Percentiles rank a stretch among this genome's conserved stretches.
Conservation (phyloP, 73 alveolate species). For the Tetrahymena elliotti region DNA sequence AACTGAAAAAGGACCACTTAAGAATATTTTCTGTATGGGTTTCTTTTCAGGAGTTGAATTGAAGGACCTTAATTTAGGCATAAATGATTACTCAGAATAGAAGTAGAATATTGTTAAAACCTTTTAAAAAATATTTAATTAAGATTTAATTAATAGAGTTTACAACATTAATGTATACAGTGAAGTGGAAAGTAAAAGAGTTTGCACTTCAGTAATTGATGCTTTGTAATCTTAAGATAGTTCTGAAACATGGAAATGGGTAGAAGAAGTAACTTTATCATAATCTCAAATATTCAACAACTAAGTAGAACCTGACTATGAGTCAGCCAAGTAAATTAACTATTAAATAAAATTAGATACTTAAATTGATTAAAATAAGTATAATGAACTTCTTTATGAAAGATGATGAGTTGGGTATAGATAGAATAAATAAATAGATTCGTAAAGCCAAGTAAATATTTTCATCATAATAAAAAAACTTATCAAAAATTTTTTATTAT, state of each 20-base stretch:
- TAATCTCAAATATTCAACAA: not conserved
- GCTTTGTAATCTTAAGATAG: not conserved
- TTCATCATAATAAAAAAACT: not conserved
- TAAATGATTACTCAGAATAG: not conserved
- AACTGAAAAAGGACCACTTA: not conserved
- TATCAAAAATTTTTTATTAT: not conserved
- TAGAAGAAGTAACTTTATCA: not conserved
- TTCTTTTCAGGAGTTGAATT: not conserved
- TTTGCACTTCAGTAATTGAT: not conserved
- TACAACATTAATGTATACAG: not conserved
- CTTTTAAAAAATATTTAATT: no score
- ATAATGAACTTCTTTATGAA: not conserved
- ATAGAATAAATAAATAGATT: not conserved
- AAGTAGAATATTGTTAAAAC: not conserved
- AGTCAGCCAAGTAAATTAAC: not conserved
- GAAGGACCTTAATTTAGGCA: not conserved
- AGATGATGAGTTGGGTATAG: not conserved
- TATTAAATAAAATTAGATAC: not conserved
- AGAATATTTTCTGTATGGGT: not conserved
- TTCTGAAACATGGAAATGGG: not conserved
- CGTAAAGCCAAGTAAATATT: not conserved
- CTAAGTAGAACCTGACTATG: not conserved
- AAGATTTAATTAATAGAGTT: not conserved
- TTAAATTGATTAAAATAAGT: not conserved
- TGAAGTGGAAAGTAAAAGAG: not conserved